These are phyloP conservation scores for Podospora comata DNA, from an alignment of 495 filamentous ascomycete species.

Conservation along the genomic window DNA sequence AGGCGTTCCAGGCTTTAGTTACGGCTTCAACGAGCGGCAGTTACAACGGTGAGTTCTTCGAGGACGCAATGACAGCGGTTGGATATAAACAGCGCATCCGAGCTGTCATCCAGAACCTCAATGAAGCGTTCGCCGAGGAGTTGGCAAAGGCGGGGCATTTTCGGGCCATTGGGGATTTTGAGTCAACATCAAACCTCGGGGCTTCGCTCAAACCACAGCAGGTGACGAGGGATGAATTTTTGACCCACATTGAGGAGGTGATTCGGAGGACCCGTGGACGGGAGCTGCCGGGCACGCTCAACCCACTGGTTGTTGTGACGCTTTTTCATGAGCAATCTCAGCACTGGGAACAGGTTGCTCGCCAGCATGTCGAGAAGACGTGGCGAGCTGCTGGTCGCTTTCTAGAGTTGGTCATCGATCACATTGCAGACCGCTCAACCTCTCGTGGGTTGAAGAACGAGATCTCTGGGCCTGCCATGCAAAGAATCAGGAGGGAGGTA, in stretches of 20 bases:
- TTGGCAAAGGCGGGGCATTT: no score
- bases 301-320: slow-evolving; percentile 46
- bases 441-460: slow-evolving; percentile 27
- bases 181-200: slow-evolving; percentile 16
- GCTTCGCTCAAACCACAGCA: no score
- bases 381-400: slow-evolving; percentile 27
- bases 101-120: slow-evolving; percentile 57
- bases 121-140: slow-evolving; percentile 21
- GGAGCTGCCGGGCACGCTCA: slow-evolving; percentile 49
- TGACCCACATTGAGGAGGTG: slow-evolving; percentile 34
- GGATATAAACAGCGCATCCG: slow-evolving; percentile 55
- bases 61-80: slow-evolving; percentile 33
- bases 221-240: slow-evolving; percentile 28
- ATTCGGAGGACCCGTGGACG: slow-evolving; percentile 35
- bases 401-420: slow-evolving; percentile 27
- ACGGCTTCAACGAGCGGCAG: slow-evolving; percentile 53
- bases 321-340: slow-evolving; percentile 43
- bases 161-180: slow-evolving; percentile 41
- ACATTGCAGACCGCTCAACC: slow-evolving; percentile 36
- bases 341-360: slow-evolving; percentile 37
- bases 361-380: slow-evolving; percentile 25
- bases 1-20: slow-evolving; percentile 48
- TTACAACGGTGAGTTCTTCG: slow-evolving; percentile 58
- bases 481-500: slow-evolving; percentile 22
- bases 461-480: slow-evolving; percentile 34